Percentiles rank a stretch among this genome's conserved stretches.
Evolutionary conservation across 345 rosid genomes (phyloP).

Genomic region (Eucalyptus albens): DNA sequence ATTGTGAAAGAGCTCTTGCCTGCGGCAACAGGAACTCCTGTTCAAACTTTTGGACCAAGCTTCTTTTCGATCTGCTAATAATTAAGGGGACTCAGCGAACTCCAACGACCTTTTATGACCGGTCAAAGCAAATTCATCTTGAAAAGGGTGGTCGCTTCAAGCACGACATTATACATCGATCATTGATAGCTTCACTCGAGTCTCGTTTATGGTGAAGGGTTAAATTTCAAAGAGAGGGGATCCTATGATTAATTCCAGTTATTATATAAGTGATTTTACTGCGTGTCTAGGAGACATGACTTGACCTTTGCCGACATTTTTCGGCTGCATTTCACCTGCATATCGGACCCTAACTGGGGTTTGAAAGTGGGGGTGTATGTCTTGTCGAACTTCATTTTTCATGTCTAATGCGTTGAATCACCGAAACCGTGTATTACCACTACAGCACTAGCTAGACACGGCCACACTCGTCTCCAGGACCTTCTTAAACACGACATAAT

Average conservation of each 20-base stretch:
- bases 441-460: not conserved
- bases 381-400: not conserved
- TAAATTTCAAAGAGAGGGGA: not conserved
- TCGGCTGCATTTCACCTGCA: not conserved
- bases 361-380: not conserved
- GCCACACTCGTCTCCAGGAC: not conserved
- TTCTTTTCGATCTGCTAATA: not conserved
- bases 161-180: not conserved
- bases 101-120: not conserved
- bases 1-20: not conserved
- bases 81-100: not conserved
- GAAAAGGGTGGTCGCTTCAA: not conserved
- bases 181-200: not conserved
- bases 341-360: not conserved
- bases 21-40: not conserved
- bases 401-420: not conserved
- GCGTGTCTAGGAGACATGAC: not conserved
- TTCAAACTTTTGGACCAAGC: not conserved
- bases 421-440: not conserved
- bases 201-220: not conserved
- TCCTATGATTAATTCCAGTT: not conserved
- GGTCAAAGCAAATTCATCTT: not conserved
- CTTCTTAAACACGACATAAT: not conserved
- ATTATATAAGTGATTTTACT: not conserved
- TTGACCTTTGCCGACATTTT: not conserved